Evolutionary conservation across 1,284 basidiomycete genomes (phyloP), one percentile per base, ranked within the genome.

Genomic region (Trichosporon sp.): DNA sequence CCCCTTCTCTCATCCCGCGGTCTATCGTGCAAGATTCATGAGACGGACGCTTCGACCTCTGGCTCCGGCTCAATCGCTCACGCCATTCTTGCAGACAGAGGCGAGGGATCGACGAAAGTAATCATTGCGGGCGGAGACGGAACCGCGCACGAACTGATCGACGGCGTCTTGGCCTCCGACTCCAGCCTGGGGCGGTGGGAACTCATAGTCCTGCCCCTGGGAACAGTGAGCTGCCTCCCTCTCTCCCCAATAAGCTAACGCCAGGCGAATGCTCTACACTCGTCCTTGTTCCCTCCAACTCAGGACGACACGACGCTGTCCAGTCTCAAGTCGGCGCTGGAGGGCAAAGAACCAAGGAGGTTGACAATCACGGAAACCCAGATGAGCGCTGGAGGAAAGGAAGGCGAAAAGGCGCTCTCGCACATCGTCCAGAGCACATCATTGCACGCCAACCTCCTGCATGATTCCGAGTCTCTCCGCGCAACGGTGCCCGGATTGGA

Each of bases 181-280:
- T 65, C 31, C 4, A 26, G 4, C 0, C 12, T 59, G 11, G 48
- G 72, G 12, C 74, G 78, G 16, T 80, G 85, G 76, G 79, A 80
- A 19, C 76, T 87, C 1, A 76, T 85, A 1, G 73, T 87, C 5
- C 79, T 88, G 14, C 94, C 95, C 2, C 89, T 89, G 56, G 96
- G 96, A 10, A 98, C 95, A 2, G 81, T 81, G 48, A 43, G 68
- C 67, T 43, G 8, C 2, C 19, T 21, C 6, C 51, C 16, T 26
- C 51, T 54, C 51, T 21, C n/a, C 26, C 26, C 26, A 10, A 11
- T 16, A 21, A 21, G n/a, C 63, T 48, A 11, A 61, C 67, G 38
- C 8, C 73, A 81, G n/a, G 94, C 94, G 19, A 98, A 98, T 79
- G 96, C 96, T 0, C 86, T 97, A n/a, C 94, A 91, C 80, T 87